A percentile compares a stretch with the other conserved stretches of the same genome.
Conservation (phyloP, 495 filamentous ascomycete species). For the Cercophora newfieldiana region DNA sequence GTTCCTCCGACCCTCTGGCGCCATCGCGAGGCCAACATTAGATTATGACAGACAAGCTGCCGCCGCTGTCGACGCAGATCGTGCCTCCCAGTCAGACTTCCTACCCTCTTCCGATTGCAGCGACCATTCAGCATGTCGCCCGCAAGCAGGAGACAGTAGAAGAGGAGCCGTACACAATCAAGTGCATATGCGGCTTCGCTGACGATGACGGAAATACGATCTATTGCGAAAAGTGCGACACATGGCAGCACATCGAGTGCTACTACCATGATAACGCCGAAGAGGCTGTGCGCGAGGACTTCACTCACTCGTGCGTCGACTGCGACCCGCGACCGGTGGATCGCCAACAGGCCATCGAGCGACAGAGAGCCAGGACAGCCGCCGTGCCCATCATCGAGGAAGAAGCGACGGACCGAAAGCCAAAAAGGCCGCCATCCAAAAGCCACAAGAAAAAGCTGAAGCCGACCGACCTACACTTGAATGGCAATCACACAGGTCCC, state of each 20-base stretch:
- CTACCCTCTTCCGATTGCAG: conserved; percentile 53
- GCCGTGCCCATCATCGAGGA: conserved; percentile 57
- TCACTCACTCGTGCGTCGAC: conserved; percentile 79
- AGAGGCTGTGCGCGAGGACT: conserved; percentile 67
- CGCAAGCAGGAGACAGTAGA: conserved; percentile 59
- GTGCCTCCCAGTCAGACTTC: conserved; percentile 51
- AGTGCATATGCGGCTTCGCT: conserved; percentile 88
- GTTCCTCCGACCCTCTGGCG: conserved; percentile 40
- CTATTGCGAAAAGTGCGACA: conserved; percentile 91
- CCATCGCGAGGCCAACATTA: conserved; percentile 60
- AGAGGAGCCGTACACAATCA: conserved; percentile 93
- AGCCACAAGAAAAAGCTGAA: conserved; percentile 73
- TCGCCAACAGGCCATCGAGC: conserved; percentile 67
- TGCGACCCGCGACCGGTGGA: conserved; percentile 78
- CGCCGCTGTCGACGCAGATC: conserved; percentile 59
- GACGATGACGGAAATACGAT: conserved; percentile 98
- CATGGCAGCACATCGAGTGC: conserved; percentile 97
- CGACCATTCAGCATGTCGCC: conserved; percentile 56
- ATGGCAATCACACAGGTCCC: conserved; percentile 42
- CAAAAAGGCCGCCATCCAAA: conserved; percentile 69
- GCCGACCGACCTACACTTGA: conserved; percentile 52
- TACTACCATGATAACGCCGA: conserved; percentile 74
- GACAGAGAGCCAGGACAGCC: conserved; percentile 42
- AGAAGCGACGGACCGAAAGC: conserved; percentile 56
- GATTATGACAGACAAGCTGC: conserved; percentile 94